A percentile compares a stretch with the other conserved stretches of the same genome.
phyloP scores from a whole-genome alignment of 371 early-diverging fungal species.

The Dinochytrium kinnereticum region DNA sequence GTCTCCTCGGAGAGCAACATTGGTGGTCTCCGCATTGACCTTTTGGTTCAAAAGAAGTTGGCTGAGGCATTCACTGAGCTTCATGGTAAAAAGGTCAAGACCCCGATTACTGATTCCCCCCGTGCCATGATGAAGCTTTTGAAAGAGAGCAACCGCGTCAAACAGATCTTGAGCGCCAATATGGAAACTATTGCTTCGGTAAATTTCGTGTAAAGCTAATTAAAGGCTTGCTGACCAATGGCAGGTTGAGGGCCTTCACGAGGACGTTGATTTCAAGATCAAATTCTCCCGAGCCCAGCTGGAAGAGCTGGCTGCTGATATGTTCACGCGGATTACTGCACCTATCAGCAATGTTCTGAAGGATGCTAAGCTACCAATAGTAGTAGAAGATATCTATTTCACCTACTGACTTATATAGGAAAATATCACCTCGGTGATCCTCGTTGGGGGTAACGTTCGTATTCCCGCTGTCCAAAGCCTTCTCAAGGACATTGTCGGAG shows the following conservation, averaged over 20 bases:
- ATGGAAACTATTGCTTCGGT: conserved; percentile 82
- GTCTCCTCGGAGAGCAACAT: conserved; percentile 84
- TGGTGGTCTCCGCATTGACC: conserved; percentile 89
- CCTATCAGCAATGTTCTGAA: conserved; percentile 76
- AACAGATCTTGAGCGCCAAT: conserved; percentile 95
- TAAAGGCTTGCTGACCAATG: no score
- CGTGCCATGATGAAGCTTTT: conserved; percentile 87
- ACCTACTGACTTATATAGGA: conserved; percentile 26
- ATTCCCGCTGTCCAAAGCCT: conserved; percentile 81
- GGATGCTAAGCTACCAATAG: conserved; percentile 69
- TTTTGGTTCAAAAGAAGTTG: conserved; percentile 75
- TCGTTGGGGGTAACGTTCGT: conserved; percentile 95
- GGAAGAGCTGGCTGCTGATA: conserved; percentile 69
- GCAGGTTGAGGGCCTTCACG: conserved; percentile 85
- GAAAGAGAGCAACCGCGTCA: conserved; percentile 92
- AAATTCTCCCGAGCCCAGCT: conserved; percentile 80
- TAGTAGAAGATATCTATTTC: conserved; percentile 10
- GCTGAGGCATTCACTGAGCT: conserved; percentile 68
- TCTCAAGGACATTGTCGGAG: conserved; percentile 75
- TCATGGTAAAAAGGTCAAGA: conserved; percentile 29
- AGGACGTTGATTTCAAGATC: conserved; percentile 82
- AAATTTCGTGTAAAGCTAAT: no score
- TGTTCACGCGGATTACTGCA: conserved; percentile 70
- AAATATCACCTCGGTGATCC: conserved; percentile 82
- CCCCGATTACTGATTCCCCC: conserved; percentile 58